phyloP scores from a whole-genome alignment of 2,329 filamentous ascomycete genomes.

The Emericellopsis atlantica region DNA sequence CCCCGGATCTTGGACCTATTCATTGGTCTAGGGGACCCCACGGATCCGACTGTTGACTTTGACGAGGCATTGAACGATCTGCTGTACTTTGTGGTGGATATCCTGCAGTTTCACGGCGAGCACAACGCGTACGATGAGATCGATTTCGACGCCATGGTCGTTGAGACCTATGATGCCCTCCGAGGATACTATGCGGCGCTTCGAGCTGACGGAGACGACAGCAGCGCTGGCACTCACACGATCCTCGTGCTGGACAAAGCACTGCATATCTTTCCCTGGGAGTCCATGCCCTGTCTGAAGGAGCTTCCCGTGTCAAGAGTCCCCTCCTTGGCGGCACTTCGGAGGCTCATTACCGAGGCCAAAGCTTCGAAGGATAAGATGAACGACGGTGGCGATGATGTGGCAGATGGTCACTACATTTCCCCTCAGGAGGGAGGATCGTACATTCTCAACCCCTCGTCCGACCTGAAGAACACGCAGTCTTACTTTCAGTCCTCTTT shows the following conservation, averaged over 20 bases:
- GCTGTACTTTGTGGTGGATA: slow-evolving; percentile 91
- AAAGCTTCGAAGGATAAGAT: slow-evolving; percentile 6
- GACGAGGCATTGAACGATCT: slow-evolving; percentile 88
- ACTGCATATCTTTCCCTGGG: slow-evolving; percentile 89
- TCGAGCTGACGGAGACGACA: slow-evolving; percentile 16
- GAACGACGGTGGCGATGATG: background rate
- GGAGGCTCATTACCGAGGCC: slow-evolving; percentile 55
- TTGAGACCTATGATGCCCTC: slow-evolving; percentile 78
- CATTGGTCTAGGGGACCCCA: slow-evolving; percentile 67
- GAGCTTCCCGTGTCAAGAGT: slow-evolving; percentile 72
- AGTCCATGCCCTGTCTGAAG: slow-evolving; percentile 79
- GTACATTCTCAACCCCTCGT: slow-evolving; percentile 82
- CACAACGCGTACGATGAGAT: slow-evolving; percentile 95
- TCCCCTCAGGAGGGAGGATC: slow-evolving; percentile 39
- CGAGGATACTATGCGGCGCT: slow-evolving; percentile 57
- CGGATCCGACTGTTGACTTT: slow-evolving; percentile 54
- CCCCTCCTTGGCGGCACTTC: slow-evolving; percentile 72
- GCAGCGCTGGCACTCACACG: slow-evolving; percentile 49
- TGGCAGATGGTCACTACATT: slow-evolving; percentile 37
- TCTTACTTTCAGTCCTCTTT: slow-evolving; percentile 56
- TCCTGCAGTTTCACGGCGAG: slow-evolving; percentile 93
- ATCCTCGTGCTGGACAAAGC: slow-evolving; percentile 86
- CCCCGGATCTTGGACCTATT: slow-evolving; percentile 72
- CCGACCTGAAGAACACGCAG: slow-evolving; percentile 73
- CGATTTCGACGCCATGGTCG: slow-evolving; percentile 83